Conservation (phyloP, 2,329 filamentous ascomycete species). For the Penicillium nordicum region DNA sequence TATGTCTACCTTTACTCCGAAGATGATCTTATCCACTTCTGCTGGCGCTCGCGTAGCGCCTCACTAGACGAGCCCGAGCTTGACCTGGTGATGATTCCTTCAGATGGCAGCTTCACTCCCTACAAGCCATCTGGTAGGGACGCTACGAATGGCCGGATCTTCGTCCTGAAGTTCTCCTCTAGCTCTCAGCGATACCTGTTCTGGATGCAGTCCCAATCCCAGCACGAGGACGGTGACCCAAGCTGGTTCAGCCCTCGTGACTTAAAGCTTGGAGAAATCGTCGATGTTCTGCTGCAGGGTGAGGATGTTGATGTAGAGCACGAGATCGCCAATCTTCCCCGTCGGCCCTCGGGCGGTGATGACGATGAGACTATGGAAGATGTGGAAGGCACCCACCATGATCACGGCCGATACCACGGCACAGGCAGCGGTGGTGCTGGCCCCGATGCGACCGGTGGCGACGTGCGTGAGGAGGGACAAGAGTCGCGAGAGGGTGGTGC, state of each 20-base stretch:
- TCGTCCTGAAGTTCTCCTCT: conserved; percentile 87
- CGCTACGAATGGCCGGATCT: conserved; percentile 79
- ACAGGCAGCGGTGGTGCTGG: conserved; percentile 76
- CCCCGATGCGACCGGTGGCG: conserved; percentile 81
- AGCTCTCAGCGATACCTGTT: conserved; percentile 90
- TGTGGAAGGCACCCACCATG: conserved; percentile 60
- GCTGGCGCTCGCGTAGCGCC: conserved; percentile 81
- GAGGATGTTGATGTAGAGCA: conserved; percentile 77
- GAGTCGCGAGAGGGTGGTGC: conserved; percentile 86
- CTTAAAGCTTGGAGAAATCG: conserved; percentile 80
- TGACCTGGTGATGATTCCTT: conserved; percentile 90
- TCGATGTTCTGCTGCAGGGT: conserved; percentile 79
- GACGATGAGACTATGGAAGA: conserved; percentile 78
- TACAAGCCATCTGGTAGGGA: conserved; percentile 68
- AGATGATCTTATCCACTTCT: conserved; percentile 95
- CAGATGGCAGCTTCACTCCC: conserved; percentile 80
- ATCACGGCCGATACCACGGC: conserved; percentile 55
- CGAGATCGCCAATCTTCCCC: conserved; percentile 65
- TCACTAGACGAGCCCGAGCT: conserved; percentile 71
- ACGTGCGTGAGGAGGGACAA: conserved; percentile 85
- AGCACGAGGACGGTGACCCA: conserved; percentile 66
- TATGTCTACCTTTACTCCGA: conserved; percentile 91
- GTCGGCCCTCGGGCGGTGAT: conserved; percentile 52
- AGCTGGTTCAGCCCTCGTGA: conserved; percentile 83
- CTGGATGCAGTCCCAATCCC: conserved; percentile 91